Conservation (phyloP, 202 grass and related monocot genomes). For the Digitaria exilis region DNA sequence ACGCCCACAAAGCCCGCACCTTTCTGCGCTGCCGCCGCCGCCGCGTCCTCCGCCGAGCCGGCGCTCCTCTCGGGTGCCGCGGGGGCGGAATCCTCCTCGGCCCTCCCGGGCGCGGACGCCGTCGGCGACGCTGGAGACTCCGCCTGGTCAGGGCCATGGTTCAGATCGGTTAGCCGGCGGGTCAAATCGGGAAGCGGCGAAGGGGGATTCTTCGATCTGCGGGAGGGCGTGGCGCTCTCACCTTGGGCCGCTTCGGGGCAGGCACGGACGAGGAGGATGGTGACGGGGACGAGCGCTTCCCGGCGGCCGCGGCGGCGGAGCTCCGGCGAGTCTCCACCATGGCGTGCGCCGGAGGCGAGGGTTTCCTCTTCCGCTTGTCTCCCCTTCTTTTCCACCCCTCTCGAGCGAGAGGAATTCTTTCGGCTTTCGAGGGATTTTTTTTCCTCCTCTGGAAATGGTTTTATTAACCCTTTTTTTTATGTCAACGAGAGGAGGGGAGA, state of each 20-base stretch:
- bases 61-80: constrained; percentile 19
- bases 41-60: constrained; percentile 28
- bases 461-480: constrained; percentile 39
- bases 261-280: constrained; percentile 55
- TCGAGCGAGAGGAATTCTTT: constrained; percentile 23
- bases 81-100: constrained; percentile 40
- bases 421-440: constrained; percentile 19
- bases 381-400: constrained; percentile 20
- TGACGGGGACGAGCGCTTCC: constrained; percentile 56
- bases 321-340: constrained; percentile 99
- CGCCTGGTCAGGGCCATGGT: constrained; percentile 39
- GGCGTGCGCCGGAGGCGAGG: constrained; percentile 38
- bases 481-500: not conserved
- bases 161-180: constrained; percentile 39
- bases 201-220: constrained; percentile 24
- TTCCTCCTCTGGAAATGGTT: constrained; percentile 24
- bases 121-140: constrained; percentile 38
- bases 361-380: constrained; percentile 30
- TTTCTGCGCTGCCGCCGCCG: constrained; percentile 30
- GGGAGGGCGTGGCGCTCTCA: constrained; percentile 43
- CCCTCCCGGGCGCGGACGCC: constrained; percentile 41
- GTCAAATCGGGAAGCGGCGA: constrained; percentile 26
- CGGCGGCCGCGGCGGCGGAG: constrained; percentile 61
- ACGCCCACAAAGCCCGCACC: constrained; percentile 10
- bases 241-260: constrained; percentile 80